A percentile compares a stretch with the other conserved stretches of the same genome.
phyloP scores from a whole-genome alignment of 768 basidiomycete species.

The Agaricus sinodeliciosus region DNA sequence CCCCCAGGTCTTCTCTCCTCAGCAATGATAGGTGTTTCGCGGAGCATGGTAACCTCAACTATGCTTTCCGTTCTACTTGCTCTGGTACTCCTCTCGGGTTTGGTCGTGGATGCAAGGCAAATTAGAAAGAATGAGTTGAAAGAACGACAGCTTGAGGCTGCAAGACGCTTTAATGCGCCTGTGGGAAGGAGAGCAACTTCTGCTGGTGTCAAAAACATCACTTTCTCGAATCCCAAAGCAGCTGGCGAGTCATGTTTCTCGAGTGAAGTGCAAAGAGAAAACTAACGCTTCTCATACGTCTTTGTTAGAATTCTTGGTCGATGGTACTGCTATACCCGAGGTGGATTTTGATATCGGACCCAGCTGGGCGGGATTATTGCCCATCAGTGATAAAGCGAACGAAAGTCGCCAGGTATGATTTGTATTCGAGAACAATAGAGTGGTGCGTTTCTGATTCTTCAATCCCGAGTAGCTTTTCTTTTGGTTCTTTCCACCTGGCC shows the following conservation, averaged over 20 bases:
- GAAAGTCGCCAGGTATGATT: conserved; percentile 59
- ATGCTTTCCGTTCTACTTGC: conserved; percentile 8
- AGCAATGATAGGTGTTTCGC: background rate
- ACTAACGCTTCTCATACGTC: background rate
- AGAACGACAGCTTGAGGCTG: conserved; percentile 41
- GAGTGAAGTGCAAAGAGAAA: no score
- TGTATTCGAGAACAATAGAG: background rate
- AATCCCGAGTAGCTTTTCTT: conserved; percentile 56
- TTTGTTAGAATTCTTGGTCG: conserved; percentile 57
- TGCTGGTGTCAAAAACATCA: conserved; percentile 50
- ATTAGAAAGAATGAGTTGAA: conserved; percentile 37
- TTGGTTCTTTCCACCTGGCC: conserved; percentile 81
- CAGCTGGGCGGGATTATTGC: conserved; percentile 69
- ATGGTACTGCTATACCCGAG: conserved; percentile 58
- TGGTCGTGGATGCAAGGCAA: conserved; percentile 20
- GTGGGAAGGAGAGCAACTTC: conserved; percentile 14
- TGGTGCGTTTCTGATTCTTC: background rate
- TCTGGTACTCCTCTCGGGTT: conserved; percentile 11
- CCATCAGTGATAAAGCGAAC: conserved; percentile 51
- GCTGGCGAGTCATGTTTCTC: conserved; percentile 36
- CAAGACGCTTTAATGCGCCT: conserved; percentile 28
- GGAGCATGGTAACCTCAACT: background rate
- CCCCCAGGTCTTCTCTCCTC: background rate
- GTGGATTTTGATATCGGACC: conserved; percentile 72
- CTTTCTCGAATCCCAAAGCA: conserved; percentile 61